phyloP scores from a whole-genome alignment of 371 early-diverging fungal species.

The Syncephalastrum contaminatum region DNA sequence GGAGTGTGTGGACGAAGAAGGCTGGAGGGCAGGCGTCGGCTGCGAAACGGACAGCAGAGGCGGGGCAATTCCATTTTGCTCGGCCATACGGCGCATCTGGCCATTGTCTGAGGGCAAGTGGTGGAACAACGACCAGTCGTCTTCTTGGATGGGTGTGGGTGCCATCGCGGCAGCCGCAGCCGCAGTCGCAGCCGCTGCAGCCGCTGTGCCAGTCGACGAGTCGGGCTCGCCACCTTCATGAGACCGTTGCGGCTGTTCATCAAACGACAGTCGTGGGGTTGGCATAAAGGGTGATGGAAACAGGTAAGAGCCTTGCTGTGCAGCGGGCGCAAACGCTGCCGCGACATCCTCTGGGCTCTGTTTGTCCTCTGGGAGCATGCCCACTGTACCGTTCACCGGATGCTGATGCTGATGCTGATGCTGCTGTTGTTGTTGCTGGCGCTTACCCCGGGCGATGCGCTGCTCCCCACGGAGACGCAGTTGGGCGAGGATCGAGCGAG shows the following conservation, averaged over 20 bases:
- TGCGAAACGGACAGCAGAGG: conserved; percentile 8
- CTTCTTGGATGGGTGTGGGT: neutral
- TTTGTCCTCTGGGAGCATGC: no score
- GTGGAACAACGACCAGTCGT: conserved; percentile 10
- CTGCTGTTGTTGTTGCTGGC: conserved; percentile 12
- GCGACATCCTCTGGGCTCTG: no score
- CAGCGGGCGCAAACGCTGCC: neutral
- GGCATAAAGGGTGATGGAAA: conserved; percentile 3
- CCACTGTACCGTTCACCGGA: no score
- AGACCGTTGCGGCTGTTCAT: no score
- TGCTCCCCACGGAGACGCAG: conserved; percentile 44
- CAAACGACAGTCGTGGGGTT: no score
- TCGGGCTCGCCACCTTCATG: no score
- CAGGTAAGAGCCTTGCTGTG: neutral
- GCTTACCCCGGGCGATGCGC: conserved; percentile 32
- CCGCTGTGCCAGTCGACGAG: no score
- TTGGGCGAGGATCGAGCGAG: conserved; percentile 44
- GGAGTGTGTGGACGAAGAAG: conserved; percentile 6
- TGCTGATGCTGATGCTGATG: neutral
- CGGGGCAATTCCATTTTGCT: conserved; percentile 12
- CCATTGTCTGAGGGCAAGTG: neutral
- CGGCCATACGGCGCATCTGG: conserved; percentile 5
- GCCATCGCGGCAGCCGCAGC: neutral
- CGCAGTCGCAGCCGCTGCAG: conserved; percentile 1
- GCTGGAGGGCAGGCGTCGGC: conserved; percentile 1